A percentile compares a stretch with the other conserved stretches of the same genome.
Evolutionary conservation across 306 rosid genomes (phyloP).

Genomic region (Pterocarpus macrocarpus): DNA sequence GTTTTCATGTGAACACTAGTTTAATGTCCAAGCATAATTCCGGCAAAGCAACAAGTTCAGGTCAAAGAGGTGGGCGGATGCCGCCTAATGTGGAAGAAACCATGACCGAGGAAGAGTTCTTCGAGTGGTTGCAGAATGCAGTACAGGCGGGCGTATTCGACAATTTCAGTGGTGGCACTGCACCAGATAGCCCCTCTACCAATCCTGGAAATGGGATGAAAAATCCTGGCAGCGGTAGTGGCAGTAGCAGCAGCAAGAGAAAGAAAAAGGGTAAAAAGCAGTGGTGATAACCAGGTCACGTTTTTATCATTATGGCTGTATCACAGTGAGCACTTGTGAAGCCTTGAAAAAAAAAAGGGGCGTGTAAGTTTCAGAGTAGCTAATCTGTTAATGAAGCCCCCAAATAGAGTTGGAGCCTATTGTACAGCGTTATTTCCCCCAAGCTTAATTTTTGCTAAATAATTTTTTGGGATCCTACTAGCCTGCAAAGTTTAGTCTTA

Average conservation of each 20-base stretch:
- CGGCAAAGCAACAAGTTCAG: conserved; percentile 79
- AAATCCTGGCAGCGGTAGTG: conserved; percentile 54
- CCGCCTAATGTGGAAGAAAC: conserved; percentile 79
- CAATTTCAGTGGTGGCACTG: conserved; percentile 54
- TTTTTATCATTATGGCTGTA: conserved; percentile 39
- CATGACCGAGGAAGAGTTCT: conserved; percentile 92
- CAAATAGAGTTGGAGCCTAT: conserved; percentile 50
- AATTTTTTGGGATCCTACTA: conserved; percentile 27
- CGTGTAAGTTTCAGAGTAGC: conserved; percentile 45
- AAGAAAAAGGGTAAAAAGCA: conserved; percentile 91
- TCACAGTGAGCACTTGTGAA: conserved; percentile 46
- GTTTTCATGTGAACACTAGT: conserved; percentile 95
- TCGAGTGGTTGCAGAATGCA: conserved; percentile 93
- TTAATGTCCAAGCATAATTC: conserved; percentile 70
- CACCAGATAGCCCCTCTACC: conserved; percentile 70
- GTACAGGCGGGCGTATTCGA: conserved; percentile 77
- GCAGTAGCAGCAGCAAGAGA: conserved; percentile 64
- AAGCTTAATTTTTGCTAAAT: conserved; percentile 32
- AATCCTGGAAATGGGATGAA: conserved; percentile 67
- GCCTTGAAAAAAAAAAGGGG: conserved; percentile 33
- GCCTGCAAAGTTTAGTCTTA: not conserved
- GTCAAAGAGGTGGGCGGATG: conserved; percentile 75
- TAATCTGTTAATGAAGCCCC: conserved; percentile 51
- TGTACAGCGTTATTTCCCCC: conserved; percentile 54
- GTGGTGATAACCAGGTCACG: conserved; percentile 58